Base-by-base conservation (phyloP, 257 asterid genomes). In the Osmanthus fragrans region DNA sequence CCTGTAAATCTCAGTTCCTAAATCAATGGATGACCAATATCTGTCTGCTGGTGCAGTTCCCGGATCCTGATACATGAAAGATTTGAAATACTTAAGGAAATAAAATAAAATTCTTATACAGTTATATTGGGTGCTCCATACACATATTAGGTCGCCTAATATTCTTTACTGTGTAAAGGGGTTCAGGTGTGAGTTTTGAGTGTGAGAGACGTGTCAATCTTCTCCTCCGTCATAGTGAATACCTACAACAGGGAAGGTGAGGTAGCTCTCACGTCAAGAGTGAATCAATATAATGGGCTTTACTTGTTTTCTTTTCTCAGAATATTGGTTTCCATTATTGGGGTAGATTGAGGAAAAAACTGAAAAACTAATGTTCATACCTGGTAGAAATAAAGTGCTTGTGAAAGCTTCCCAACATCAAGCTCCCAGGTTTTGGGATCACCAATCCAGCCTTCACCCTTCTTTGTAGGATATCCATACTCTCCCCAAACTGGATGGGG, bases 401-500 rank as follows among this genome's bases (percentile, higher is more conserved):
- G 89, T 19, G 95, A 90, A 45, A 90, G 76, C 37, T 88, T 79
- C 15, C 94, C 92, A 69, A 88, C 92, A 70, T 84, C 90, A 71
- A 90, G 86, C 54, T 86, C 90, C 94, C 94, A 90, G 6, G 90
- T 86, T 77, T 76, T 88, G 21, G 91, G 76, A 81, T 90, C 89
- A n/a, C 82, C 92, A 49, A 86, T 85, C 94, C 94, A 87, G 6
- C 92, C 91, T 37, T 90, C 78, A 10, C 91, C 90, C 76, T 85
- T 85, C 75, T 39, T 76, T 0, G 88, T 88, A 4, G 95, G 91
- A 73, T 90, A 88, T 1, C 90, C 95, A 73, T 86, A 90, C 27
- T 75, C 82, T 13, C 90, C 91, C 94, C 94, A 86, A 54, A 84
- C 91, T 1, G 87, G 90, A 58, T 90, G 95, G 47, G 92, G 95